Conservation (phyloP, 805 yeast genomes). For the Candida coquimbonensis region DNA sequence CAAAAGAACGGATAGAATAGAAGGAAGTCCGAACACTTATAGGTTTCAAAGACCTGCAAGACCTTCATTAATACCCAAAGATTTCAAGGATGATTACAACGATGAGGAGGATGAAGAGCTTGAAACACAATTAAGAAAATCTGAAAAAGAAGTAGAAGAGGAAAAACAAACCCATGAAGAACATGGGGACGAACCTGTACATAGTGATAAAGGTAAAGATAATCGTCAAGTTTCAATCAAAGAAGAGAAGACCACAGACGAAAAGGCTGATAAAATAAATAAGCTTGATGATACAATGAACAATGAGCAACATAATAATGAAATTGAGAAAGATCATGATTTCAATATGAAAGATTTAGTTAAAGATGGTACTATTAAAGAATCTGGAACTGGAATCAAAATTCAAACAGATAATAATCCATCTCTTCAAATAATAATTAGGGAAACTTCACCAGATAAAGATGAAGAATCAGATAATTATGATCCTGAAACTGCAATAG, state of each 20-base stretch:
- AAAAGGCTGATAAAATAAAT: too few relatives aligned
- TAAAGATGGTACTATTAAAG: background rate
- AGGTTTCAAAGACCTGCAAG: constrained; percentile 4
- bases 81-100: constrained; percentile 18
- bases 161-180: constrained; percentile 1
- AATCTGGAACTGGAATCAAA: background rate
- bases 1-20: constrained; percentile 4
- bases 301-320: too few relatives aligned
- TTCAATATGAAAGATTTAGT: background rate
- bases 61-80: constrained; percentile 22
- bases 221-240: too few relatives aligned
- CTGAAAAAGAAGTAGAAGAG: background rate
- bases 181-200: background rate
- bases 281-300: too few relatives aligned
- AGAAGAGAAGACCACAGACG: too few relatives aligned
- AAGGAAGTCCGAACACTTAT: background rate
- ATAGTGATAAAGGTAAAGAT: too few relatives aligned
- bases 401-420: too few relatives aligned
- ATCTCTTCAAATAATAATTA: background rate
- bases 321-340: too few relatives aligned
- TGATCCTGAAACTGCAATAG: constrained; percentile 10
- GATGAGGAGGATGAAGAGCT: constrained; percentile 19
- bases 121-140: constrained; percentile 3
- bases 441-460: background rate
- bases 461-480: constrained; percentile 14